A percentile compares a stretch with the other conserved stretches of the same genome.
These are phyloP conservation scores for Umbelopsis sp. DNA, from an alignment of 371 early-diverging fungal genomes.

Conservation along the genomic window DNA sequence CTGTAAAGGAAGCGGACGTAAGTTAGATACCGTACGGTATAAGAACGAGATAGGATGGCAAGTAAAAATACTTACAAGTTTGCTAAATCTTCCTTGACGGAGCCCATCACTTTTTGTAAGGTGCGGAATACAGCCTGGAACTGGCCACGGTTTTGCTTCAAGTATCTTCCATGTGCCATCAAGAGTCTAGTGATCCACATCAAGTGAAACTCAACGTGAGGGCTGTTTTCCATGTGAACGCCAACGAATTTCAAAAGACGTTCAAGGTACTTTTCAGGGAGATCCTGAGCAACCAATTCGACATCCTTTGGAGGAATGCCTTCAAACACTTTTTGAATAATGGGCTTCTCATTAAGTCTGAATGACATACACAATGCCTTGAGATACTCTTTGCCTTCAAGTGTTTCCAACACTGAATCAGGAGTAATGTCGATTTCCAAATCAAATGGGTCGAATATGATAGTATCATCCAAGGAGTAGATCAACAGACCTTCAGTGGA, in stretches of 20 bases:
- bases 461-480: constrained; percentile 89
- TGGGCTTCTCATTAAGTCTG: constrained; percentile 80
- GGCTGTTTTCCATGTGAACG: constrained; percentile 72
- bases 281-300: constrained; percentile 68
- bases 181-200: constrained; percentile 79
- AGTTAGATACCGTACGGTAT: neutral
- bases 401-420: constrained; percentile 72
- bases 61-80: constrained; percentile 64
- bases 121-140: constrained; percentile 78
- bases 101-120: constrained; percentile 76
- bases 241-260: constrained; percentile 84
- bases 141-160: constrained; percentile 78
- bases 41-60: too few species aligned
- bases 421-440: constrained; percentile 96
- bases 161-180: constrained; percentile 79
- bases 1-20: constrained; percentile 39
- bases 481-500: constrained; percentile 96
- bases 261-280: constrained; percentile 87
- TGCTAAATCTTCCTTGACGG: constrained; percentile 72
- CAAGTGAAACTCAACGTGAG: constrained; percentile 87
- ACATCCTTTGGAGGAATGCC: constrained; percentile 80
- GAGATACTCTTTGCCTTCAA: constrained; percentile 77
- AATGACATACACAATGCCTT: constrained; percentile 91
- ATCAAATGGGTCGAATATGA: constrained; percentile 97
- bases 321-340: constrained; percentile 81